These are phyloP conservation scores for Pleurotus tuber-regium DNA, from an alignment of 768 basidiomycete species.

Conservation along the genomic window DNA sequence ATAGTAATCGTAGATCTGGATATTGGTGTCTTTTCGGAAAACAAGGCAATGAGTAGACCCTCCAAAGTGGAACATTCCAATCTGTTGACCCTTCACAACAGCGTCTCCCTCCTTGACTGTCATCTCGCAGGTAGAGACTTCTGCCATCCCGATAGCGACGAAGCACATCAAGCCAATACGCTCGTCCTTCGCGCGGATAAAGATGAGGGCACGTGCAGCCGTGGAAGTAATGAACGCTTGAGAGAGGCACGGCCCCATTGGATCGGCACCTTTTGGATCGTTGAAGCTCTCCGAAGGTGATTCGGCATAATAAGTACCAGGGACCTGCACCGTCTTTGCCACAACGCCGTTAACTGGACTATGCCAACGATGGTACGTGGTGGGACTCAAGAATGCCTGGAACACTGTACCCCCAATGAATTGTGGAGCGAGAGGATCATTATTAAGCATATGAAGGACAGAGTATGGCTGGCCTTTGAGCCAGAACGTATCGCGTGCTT, in stretches of 20 bases:
- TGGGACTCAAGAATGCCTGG: conserved; percentile 49
- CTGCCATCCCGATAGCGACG: conserved; percentile 56
- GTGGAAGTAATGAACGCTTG: conserved; percentile 34
- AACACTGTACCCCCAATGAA: conserved; percentile 46
- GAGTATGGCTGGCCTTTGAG: conserved; percentile 53
- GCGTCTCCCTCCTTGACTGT: conserved; percentile 43
- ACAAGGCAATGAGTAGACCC: conserved; percentile 49
- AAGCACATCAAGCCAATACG: conserved; percentile 55
- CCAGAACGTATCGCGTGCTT: conserved; percentile 45
- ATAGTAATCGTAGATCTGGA: conserved; percentile 7
- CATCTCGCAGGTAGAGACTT: conserved; percentile 59
- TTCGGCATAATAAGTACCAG: conserved; percentile 1
- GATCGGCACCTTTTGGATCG: neutral
- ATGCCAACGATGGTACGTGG: conserved; percentile 56
- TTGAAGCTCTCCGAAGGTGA: conserved; percentile 11
- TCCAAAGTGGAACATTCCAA: conserved; percentile 64
- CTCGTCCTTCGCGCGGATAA: conserved; percentile 50
- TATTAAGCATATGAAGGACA: conserved; percentile 43
- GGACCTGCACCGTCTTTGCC: neutral
- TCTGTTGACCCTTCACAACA: conserved; percentile 49
- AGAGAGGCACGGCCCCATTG: conserved; percentile 5
- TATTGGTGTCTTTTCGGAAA: conserved; percentile 31
- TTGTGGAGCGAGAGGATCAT: conserved; percentile 23
- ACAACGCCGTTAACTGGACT: conserved; percentile 38
- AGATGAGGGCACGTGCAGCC: conserved; percentile 50